phyloP scores from a whole-genome alignment of 805 yeast species.

The Metschnikowia picachoensis region DNA sequence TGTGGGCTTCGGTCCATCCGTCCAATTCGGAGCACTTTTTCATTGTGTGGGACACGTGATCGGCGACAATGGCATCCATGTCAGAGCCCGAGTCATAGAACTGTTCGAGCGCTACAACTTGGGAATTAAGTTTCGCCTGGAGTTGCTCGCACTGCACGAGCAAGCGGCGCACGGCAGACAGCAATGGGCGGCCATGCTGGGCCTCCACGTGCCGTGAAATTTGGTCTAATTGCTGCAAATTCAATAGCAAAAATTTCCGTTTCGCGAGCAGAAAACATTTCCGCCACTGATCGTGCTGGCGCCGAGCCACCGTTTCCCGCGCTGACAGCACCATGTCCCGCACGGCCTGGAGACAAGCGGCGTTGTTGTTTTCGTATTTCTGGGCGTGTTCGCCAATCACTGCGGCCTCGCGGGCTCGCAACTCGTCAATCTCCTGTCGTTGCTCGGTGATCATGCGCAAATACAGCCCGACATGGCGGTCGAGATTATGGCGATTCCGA shows the following conservation, averaged over 20 bases:
- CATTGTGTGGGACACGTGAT: conserved; percentile 44
- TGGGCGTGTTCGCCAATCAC: conserved; percentile 37
- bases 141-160: conserved; percentile 25
- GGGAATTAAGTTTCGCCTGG: conserved; percentile 32
- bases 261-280: conserved; percentile 44
- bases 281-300: conserved; percentile 42
- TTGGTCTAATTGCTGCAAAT: conserved; percentile 8
- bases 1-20: conserved; percentile 50
- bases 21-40: conserved; percentile 49
- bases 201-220: conserved; percentile 1
- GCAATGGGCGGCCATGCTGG: neutral
- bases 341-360: conserved; percentile 37
- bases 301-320: conserved; percentile 37
- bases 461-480: conserved; percentile 81
- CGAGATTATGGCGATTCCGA: conserved; percentile 70
- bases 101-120: conserved; percentile 50
- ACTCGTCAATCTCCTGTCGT: conserved; percentile 64
- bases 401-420: conserved; percentile 50
- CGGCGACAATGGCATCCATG: conserved; percentile 47
- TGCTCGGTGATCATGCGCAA: conserved; percentile 82
- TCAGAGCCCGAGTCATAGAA: conserved; percentile 49
- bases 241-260: conserved; percentile 32
- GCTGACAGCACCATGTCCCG: conserved; percentile 42
- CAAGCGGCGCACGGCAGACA: conserved; percentile 4
- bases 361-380: conserved; percentile 30